Percentiles rank a stretch among this genome's conserved stretches.
These are phyloP conservation scores for Lactifluus volemus DNA, from an alignment of 768 basidiomycete species.

Conservation along the genomic window DNA sequence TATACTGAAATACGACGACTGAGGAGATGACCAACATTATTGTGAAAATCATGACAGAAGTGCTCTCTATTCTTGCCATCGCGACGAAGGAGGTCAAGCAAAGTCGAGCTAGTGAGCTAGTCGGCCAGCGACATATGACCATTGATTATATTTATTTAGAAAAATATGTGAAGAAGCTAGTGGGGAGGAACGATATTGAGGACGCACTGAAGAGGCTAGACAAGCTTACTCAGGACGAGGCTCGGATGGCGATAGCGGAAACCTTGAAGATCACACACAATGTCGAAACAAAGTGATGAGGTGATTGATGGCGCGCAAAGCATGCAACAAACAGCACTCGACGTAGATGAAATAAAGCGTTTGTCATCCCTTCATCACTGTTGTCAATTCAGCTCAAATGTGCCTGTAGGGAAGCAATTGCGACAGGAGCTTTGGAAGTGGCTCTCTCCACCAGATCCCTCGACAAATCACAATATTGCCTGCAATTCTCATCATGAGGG, in stretches of 20 bases:
- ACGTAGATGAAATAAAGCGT: background rate
- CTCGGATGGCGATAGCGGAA: background rate
- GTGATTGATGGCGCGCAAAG: background rate
- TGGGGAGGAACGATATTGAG: background rate
- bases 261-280: background rate
- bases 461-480: background rate
- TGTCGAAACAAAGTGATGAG: background rate
- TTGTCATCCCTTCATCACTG: background rate
- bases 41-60: background rate
- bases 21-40: background rate
- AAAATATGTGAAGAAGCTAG: background rate
- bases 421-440: background rate
- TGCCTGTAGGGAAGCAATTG: background rate
- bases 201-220: background rate
- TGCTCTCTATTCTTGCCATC: background rate
- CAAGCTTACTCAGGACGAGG: background rate
- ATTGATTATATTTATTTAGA: background rate
- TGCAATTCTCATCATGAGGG: background rate
- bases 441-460: constrained; percentile 2
- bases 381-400: background rate
- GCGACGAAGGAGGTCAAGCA: background rate
- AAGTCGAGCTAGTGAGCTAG: background rate
- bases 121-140: background rate
- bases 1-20: background rate
- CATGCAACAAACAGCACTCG: background rate